These are phyloP conservation scores for Paramyrothecium sp. DNA, from an alignment of 2,329 filamentous ascomycete species.

Conservation along the genomic window DNA sequence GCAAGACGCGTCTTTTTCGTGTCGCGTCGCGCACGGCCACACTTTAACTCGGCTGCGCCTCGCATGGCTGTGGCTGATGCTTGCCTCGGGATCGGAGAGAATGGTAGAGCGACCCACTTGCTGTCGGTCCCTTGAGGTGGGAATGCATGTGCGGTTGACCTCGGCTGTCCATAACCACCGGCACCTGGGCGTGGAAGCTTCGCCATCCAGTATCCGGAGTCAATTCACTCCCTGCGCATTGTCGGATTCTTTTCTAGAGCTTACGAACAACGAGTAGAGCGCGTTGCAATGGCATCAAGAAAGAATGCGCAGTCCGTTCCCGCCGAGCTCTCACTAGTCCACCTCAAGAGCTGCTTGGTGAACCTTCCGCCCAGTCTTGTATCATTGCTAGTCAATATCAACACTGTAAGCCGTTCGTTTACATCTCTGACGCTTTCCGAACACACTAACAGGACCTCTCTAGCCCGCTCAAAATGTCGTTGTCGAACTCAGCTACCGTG, in stretches of 20 bases:
- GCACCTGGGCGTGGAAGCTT: background rate
- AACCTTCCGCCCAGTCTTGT: slow-evolving; percentile 87
- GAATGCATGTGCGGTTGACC: background rate
- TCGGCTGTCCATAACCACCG: background rate
- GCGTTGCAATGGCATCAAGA: slow-evolving; percentile 41
- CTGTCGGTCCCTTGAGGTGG: too few relatives aligned
- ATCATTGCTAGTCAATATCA: slow-evolving; percentile 80
- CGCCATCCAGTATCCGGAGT: background rate
- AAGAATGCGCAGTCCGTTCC: slow-evolving; percentile 63
- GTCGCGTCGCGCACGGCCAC: slow-evolving; percentile 19
- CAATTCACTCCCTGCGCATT: background rate
- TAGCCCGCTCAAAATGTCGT: slow-evolving; percentile 94
- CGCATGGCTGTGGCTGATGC: background rate
- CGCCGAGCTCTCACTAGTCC: slow-evolving; percentile 81
- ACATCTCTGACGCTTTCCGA: background rate
- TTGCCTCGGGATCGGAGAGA: too few relatives aligned
- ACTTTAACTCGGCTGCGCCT: slow-evolving; percentile 23
- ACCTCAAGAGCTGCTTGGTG: slow-evolving; percentile 91
- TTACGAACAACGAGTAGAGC: background rate
- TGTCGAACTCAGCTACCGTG: slow-evolving; percentile 78
- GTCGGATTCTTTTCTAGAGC: background rate
- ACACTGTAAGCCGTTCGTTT: slow-evolving; percentile 65
- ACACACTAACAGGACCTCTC: slow-evolving; percentile 14
- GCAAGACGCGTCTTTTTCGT: slow-evolving; percentile 31
- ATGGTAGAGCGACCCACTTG: too few relatives aligned